Conservation (phyloP, 805 yeast species). For the Lipomyces kockii region DNA sequence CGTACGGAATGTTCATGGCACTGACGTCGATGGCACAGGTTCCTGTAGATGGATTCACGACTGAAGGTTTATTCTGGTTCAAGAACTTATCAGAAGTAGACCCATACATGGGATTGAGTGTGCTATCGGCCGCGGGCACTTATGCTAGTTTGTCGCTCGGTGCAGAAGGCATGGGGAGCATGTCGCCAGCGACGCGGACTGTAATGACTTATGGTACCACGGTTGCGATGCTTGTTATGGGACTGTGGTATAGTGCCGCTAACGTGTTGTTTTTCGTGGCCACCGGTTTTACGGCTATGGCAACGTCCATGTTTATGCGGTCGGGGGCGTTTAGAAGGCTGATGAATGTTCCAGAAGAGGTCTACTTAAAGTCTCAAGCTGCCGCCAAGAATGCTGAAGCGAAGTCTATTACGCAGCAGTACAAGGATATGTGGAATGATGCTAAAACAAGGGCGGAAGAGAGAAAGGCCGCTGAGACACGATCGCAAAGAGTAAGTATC, state of each 20-base stretch:
- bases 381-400: constrained; percentile 8
- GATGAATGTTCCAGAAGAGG: constrained; percentile 23
- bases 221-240: constrained; percentile 27
- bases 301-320: constrained; percentile 22
- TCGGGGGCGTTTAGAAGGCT: constrained; percentile 14
- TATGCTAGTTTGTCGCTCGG: constrained; percentile 79
- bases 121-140: constrained; percentile 78
- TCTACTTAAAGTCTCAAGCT: constrained; percentile 9
- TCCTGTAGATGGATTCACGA: constrained; percentile 81
- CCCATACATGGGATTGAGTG: constrained; percentile 87
- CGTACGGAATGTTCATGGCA: constrained; percentile 87
- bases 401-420: constrained; percentile 19
- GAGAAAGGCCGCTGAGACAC: constrained; percentile 1
- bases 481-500: not conserved
- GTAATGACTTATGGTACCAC: constrained; percentile 49
- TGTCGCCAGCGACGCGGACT: constrained; percentile 69
- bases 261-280: constrained; percentile 31
- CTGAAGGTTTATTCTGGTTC: constrained; percentile 87
- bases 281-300: constrained; percentile 26
- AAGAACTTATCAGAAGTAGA: constrained; percentile 78
- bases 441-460: constrained; percentile 26
- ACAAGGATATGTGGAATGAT: constrained; percentile 23
- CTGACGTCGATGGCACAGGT: constrained; percentile 78
- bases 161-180: constrained; percentile 71
- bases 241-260: constrained; percentile 29